phyloP scores from a whole-genome alignment of 2,329 filamentous ascomycete genomes.

The Grosmannia clavigera region DNA sequence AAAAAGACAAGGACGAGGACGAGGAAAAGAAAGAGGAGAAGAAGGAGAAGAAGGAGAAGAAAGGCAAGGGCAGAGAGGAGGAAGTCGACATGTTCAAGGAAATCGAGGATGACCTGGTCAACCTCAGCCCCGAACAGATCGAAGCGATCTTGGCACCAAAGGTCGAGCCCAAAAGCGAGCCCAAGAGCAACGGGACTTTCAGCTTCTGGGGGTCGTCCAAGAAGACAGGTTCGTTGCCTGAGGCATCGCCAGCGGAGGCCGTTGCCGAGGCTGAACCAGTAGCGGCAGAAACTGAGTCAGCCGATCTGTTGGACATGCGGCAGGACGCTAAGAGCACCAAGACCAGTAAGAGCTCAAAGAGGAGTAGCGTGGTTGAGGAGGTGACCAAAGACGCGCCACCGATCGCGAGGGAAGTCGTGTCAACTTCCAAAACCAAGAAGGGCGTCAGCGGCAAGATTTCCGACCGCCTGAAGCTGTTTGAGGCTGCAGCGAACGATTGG shows the following conservation, averaged over 20 bases:
- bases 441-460: conserved; percentile 38
- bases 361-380: conserved; percentile 15
- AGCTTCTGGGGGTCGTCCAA: conserved; percentile 44
- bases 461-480: conserved; percentile 44
- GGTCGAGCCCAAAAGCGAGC: neutral
- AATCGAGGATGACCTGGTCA: conserved; percentile 16
- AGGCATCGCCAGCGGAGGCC: conserved; percentile 1
- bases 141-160: conserved; percentile 28
- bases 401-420: neutral
- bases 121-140: conserved; percentile 29
- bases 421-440: conserved; percentile 26
- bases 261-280: neutral
- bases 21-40: conserved; percentile 9
- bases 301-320: conserved; percentile 3
- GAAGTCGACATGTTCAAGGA: conserved; percentile 17
- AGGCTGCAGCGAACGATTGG: conserved; percentile 27
- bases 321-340: conserved; percentile 6
- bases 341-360: conserved; percentile 24
- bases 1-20: conserved; percentile 1
- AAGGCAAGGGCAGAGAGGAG: conserved; percentile 12
- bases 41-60: conserved; percentile 16
- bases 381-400: conserved; percentile 7
- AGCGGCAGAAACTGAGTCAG: conserved; percentile 6
- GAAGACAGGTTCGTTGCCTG: conserved; percentile 25
- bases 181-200: conserved; percentile 27